A percentile compares a stretch with the other conserved stretches of the same genome.
phyloP scores from a whole-genome alignment of 2,329 filamentous ascomycete genomes.

The Gyromitra esculenta region DNA sequence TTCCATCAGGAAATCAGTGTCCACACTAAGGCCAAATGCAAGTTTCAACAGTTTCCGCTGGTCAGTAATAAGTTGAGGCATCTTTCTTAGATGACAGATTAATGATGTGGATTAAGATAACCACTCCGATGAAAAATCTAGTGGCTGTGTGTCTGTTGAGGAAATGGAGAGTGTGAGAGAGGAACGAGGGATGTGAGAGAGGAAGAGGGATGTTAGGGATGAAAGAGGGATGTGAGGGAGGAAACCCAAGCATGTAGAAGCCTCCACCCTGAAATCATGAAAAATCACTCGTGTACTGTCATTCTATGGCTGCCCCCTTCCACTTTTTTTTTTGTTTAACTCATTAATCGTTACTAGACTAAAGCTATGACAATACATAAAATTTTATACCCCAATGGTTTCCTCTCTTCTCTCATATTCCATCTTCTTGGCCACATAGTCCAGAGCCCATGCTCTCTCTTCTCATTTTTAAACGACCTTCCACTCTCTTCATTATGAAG shows the following conservation, averaged over 20 bases:
- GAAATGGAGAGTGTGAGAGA: background rate
- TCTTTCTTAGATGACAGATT: background rate
- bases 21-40: conserved; percentile 9
- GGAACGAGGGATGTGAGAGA: background rate
- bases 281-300: background rate
- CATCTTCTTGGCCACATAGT: no score
- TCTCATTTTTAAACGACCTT: no score
- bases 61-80: conserved; percentile 12
- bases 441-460: no score
- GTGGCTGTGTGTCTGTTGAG: background rate
- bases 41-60: conserved; percentile 9
- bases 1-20: conserved; percentile 12
- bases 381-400: no score
- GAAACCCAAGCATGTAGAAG: background rate
- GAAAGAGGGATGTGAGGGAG: background rate
- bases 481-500: no score
- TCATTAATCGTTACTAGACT: no score
- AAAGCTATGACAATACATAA: no score
- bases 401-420: no score
- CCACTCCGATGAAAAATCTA: background rate
- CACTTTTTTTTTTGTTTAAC: no score
- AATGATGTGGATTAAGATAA: background rate
- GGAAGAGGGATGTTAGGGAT: background rate
- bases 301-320: no score
- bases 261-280: background rate